Evolutionary conservation across 192 early-diverging fungal species (phyloP).

Genomic region (Funneliformis mosseae): DNA sequence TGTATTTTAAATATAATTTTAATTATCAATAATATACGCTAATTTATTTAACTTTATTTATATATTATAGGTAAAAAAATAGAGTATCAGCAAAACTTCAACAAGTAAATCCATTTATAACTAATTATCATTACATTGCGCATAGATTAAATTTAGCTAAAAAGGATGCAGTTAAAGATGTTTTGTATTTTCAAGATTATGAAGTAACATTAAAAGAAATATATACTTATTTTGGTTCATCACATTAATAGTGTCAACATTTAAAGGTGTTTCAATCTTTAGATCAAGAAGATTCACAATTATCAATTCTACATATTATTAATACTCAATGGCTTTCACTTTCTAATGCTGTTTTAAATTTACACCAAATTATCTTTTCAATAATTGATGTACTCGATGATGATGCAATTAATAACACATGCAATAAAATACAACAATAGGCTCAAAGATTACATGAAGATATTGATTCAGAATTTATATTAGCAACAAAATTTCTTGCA

Average conservation of each 20-base stretch:
- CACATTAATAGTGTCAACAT: background rate
- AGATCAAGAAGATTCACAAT: constrained; percentile 11
- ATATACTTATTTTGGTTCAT: constrained; percentile 3
- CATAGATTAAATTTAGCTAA: background rate
- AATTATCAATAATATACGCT: background rate
- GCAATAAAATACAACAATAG: background rate
- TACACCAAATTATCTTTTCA: constrained; percentile 23
- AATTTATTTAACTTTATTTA: background rate
- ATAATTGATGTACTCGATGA: constrained; percentile 7
- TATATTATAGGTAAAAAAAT: background rate
- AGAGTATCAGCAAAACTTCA: background rate
- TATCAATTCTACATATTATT: background rate
- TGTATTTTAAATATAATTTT: background rate
- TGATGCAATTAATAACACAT: background rate
- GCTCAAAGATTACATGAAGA: background rate
- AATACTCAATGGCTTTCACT: background rate
- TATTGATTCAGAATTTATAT: constrained; percentile 11
- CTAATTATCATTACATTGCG: background rate
- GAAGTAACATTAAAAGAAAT: constrained; percentile 13
- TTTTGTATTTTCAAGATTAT: constrained; percentile 19
- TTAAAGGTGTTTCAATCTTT: background rate
- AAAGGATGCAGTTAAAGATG: background rate
- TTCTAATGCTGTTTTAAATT: constrained; percentile 12
- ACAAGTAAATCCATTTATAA: constrained; percentile 12
- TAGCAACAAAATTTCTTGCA: constrained; percentile 9